A percentile compares a stretch with the other conserved stretches of the same genome.
These are phyloP conservation scores for Fusarium domesticum DNA, from an alignment of 2,329 filamentous ascomycete genomes.

Conservation along the genomic window DNA sequence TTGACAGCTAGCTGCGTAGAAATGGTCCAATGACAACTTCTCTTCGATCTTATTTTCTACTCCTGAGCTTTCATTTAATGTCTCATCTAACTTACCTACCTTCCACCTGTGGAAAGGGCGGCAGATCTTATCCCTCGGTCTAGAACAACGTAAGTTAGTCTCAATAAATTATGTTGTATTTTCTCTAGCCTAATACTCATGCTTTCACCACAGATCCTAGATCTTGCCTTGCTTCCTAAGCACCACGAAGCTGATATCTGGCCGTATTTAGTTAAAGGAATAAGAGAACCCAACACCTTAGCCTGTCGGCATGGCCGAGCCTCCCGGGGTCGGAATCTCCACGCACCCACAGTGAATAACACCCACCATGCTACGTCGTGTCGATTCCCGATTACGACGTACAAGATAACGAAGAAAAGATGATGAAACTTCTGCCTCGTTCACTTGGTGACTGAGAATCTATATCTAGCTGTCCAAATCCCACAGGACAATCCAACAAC, in stretches of 20 bases:
- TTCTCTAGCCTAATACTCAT: background rate
- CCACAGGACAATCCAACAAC: background rate
- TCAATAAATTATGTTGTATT: background rate
- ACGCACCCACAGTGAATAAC: background rate
- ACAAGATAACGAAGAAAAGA: background rate
- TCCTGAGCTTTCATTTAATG: background rate
- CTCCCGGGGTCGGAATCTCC: background rate
- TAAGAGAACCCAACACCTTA: background rate
- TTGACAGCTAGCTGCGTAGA: background rate
- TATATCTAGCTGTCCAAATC: conserved; percentile 1
- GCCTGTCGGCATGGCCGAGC: conserved; percentile 1
- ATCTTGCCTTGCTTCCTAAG: background rate
- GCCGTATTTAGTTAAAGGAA: background rate
- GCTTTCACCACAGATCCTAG: background rate
- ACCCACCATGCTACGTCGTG: background rate
- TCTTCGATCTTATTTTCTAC: background rate
- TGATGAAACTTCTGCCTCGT: background rate
- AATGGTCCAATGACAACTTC: background rate
- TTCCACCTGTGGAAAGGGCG: background rate
- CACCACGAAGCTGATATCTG: background rate
- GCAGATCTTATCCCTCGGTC: background rate
- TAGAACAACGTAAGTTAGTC: background rate
- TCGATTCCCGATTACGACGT: background rate
- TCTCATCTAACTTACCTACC: background rate
- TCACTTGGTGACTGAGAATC: background rate